phyloP scores from a whole-genome alignment of 2,329 filamentous ascomycete genomes.

The Cordyceps farinosa region DNA sequence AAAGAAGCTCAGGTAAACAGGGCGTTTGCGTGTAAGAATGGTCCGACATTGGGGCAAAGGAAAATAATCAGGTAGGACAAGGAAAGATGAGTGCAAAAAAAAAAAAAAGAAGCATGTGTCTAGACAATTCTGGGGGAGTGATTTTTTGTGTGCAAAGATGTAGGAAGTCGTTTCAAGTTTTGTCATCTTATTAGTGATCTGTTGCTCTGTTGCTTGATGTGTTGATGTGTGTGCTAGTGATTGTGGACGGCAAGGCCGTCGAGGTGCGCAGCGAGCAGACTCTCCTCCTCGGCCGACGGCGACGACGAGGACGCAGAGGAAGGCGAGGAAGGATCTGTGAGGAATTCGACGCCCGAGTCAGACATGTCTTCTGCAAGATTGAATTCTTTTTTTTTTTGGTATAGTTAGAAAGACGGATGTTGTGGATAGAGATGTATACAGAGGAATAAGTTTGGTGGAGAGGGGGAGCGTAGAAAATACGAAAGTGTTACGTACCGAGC shows the following conservation, averaged over 20 bases:
- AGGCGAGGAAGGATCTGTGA: constrained; percentile 2
- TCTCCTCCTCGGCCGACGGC: background rate
- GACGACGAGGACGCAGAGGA: background rate
- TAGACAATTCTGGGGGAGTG: too few species aligned
- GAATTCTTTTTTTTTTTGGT: constrained; percentile 2
- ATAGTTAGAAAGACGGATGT: background rate
- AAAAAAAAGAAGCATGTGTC: background rate
- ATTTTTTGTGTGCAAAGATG: background rate
- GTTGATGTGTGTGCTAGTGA: background rate
- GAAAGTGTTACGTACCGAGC: constrained; percentile 28
- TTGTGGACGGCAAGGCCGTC: background rate
- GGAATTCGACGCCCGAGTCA: constrained; percentile 16
- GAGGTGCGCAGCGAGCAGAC: background rate
- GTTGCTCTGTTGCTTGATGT: background rate
- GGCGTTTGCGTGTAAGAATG: constrained; percentile 2
- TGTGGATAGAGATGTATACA: background rate
- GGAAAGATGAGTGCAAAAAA: background rate
- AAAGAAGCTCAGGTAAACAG: background rate
- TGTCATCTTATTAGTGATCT: background rate
- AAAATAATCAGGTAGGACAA: background rate
- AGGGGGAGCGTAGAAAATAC: background rate
- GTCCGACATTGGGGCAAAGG: constrained; percentile 4
- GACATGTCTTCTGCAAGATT: background rate
- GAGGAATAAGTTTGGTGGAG: background rate
- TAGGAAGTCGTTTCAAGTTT: background rate